A percentile compares a stretch with the other conserved stretches of the same genome.
These are phyloP conservation scores for Blastosporella zonata DNA, from an alignment of 1,284 basidiomycete genomes.

Conservation along the genomic window DNA sequence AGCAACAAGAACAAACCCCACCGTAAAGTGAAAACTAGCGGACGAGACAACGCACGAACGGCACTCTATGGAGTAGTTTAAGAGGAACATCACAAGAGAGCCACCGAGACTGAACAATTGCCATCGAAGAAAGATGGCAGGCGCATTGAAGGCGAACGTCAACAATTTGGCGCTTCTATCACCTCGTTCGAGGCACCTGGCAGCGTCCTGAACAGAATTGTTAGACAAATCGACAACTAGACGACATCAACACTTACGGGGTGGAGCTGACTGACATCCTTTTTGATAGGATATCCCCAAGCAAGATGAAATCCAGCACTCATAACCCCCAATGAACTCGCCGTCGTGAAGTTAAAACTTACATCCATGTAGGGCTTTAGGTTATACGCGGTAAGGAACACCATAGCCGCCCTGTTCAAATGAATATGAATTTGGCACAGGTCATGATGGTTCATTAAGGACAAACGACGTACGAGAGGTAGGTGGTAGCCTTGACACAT, in stretches of 20 bases:
- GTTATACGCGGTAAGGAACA: not conserved
- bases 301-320: not conserved
- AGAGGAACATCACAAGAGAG: not conserved
- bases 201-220: not conserved
- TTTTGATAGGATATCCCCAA: not conserved
- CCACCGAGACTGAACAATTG: not conserved
- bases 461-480: conserved; percentile 2
- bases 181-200: not conserved
- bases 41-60: conserved; percentile 1
- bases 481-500: not conserved
- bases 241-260: not conserved
- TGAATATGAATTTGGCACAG: not conserved
- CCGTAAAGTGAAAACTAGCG: not conserved
- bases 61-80: not conserved
- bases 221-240: not conserved
- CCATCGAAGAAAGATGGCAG: conserved; percentile 2
- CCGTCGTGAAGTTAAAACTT: not conserved
- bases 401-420: not conserved
- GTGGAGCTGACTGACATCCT: not conserved
- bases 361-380: not conserved
- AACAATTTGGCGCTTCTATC: not conserved
- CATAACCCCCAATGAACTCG: not conserved
- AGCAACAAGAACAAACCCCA: not conserved
- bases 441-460: not conserved
- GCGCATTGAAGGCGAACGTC: not conserved